Base-by-base conservation (phyloP, 352 stramenopile genomes). In the Phytophthora agathidicida region DNA sequence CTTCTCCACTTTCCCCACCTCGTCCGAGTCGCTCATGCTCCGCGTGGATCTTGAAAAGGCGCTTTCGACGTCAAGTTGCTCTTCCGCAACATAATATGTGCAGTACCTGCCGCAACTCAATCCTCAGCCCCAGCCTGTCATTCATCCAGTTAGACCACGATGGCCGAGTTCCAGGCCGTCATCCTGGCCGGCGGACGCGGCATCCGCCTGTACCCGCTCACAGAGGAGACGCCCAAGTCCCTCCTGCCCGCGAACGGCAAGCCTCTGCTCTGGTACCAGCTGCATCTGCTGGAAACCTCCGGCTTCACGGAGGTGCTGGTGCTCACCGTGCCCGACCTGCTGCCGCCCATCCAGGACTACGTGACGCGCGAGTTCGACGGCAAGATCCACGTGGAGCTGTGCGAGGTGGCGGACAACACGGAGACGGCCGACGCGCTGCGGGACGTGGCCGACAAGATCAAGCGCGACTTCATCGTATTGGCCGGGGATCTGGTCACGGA, bases 121-220 rank as follows among this genome's bases (percentile, higher is more conserved):
- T n/a, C 3, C 6, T 28, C 23, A 8, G n/a, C n/a, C n/a, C n/a
- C n/a, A n/a, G 16, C 45, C 35, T 49, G 17, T 58, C 17, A 48
- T 54, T 54, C 23, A n/a, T 27, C 35, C 14, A 41, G 20, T 35
- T 37, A 36, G 52, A 48, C 31, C 9, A 47, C 6, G 3, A 92
- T 92, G 85, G 80, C 80, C 43, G 85, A 94, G 65, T 94, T 92
- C 72, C 85, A 94, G 54, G 85, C 81, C 51, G 79, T 94, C 57
- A 91, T 94, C 61, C 63, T 94, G 36, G 85, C 85, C 33, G 85
- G 85, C 43, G 85, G 85, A 24, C 86, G 79, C 51, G 85, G 83
- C 55, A 88, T 93, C 44, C 85, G 85, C 22, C 58, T 94, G 61
- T 91, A 92, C 41, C 77, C 85, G 26, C 56, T 94, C 20, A 94